phyloP scores from a whole-genome alignment of 202 grass and related monocot species.

The Brachypodium distachyon region DNA sequence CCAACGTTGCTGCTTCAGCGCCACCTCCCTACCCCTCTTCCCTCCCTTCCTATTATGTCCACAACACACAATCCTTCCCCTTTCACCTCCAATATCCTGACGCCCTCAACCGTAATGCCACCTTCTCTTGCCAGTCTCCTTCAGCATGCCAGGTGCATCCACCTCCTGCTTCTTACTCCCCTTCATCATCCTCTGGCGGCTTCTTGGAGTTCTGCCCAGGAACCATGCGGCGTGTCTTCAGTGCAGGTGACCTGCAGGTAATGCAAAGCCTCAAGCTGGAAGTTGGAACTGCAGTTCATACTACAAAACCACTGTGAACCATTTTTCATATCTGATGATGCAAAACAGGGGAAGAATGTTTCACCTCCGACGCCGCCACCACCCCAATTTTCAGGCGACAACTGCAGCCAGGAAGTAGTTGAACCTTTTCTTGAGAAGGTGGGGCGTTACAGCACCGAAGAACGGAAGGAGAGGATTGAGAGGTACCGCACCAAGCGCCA shows the following conservation, averaged over 20 bases:
- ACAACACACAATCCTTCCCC: slow-evolving; percentile 5
- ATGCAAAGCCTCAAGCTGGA: neutral
- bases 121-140: slow-evolving; percentile 33
- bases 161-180: slow-evolving; percentile 28
- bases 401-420: slow-evolving; percentile 23
- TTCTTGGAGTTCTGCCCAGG: slow-evolving; percentile 35
- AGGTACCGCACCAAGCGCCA: slow-evolving; percentile 79
- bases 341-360: slow-evolving; percentile 45
- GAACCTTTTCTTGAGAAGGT: slow-evolving; percentile 27
- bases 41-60: slow-evolving; percentile 15
- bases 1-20: neutral
- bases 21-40: slow-evolving; percentile 20
- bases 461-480: slow-evolving; percentile 71
- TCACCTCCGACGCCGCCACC: neutral
- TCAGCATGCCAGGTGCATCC: slow-evolving; percentile 16
- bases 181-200: slow-evolving; percentile 45
- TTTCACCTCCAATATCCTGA: slow-evolving; percentile 17
- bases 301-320: neutral
- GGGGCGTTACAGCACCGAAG: slow-evolving; percentile 61
- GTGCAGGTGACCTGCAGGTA: slow-evolving; percentile 67
- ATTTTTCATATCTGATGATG: neutral
- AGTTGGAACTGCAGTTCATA: neutral
- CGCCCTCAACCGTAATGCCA: slow-evolving; percentile 4
- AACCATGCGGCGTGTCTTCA: slow-evolving; percentile 45
- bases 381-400: slow-evolving; percentile 3